Evolutionary conservation across 2,329 filamentous ascomycete species (phyloP).

Genomic region (Neonectria magnoliae): DNA sequence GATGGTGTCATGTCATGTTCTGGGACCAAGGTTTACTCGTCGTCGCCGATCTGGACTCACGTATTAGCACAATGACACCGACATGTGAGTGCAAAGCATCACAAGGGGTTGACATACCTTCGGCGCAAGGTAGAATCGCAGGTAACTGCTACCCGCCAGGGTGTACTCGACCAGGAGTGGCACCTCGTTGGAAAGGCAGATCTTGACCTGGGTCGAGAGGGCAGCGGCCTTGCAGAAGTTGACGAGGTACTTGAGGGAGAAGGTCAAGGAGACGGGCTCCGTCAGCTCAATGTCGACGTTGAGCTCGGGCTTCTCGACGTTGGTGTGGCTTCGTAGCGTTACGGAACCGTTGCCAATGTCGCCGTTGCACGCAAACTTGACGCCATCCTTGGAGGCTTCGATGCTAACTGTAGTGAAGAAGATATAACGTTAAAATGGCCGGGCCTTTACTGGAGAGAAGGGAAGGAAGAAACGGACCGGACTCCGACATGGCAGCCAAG

Average conservation of each 20-base stretch:
- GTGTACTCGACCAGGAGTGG: slow-evolving; percentile 94
- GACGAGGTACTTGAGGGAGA: slow-evolving; percentile 98
- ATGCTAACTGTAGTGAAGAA: slow-evolving; percentile 76
- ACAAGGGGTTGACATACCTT: slow-evolving; percentile 72
- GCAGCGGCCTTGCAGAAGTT: slow-evolving; percentile 99
- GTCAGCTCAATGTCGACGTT: slow-evolving; percentile 90
- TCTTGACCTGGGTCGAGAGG: slow-evolving; percentile 83
- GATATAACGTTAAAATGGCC: slow-evolving; percentile 23
- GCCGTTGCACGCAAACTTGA: slow-evolving; percentile 92
- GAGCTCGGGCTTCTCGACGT: slow-evolving; percentile 87
- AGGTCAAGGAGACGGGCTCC: slow-evolving; percentile 93
- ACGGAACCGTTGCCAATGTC: slow-evolving; percentile 97
- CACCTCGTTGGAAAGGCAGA: slow-evolving; percentile 95
- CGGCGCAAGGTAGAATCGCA: slow-evolving; percentile 97
- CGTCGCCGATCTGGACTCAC: slow-evolving; percentile 50
- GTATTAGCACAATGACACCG: slow-evolving; percentile 18
- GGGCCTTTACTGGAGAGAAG: neutral
- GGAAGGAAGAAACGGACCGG: slow-evolving; percentile 70
- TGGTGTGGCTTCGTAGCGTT: slow-evolving; percentile 87
- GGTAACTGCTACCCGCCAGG: slow-evolving; percentile 82
- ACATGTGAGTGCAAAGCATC: too few relatives aligned
- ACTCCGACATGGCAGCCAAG: slow-evolving; percentile 91
- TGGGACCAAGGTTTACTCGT: slow-evolving; percentile 45
- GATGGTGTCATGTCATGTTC: slow-evolving; percentile 27
- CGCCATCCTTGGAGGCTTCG: slow-evolving; percentile 94